A percentile compares a stretch with the other conserved stretches of the same genome.
Conservation (phyloP, 2,329 filamentous ascomycete genomes). For the Xylariaceae sp. region DNA sequence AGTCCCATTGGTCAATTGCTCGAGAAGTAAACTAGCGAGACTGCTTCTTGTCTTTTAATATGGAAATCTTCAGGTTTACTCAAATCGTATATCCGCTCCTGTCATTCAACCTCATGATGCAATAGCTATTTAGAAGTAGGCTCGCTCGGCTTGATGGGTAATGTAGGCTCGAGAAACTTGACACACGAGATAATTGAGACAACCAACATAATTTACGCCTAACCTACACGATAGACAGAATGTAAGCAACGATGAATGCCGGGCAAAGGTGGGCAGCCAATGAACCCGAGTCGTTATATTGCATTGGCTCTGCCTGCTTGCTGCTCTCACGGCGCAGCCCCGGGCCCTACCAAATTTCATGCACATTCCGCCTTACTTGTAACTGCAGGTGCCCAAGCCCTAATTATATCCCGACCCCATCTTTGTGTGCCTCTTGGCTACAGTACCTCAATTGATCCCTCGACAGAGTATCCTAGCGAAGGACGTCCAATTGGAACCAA, state of each 20-base stretch:
- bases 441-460: background rate
- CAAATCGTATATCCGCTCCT: too few relatives aligned
- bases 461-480: too few relatives aligned
- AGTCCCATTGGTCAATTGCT: conserved; percentile 26
- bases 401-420: conserved; percentile 1
- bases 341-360: conserved; percentile 11
- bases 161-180: too few relatives aligned
- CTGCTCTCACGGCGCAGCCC: conserved; percentile 3
- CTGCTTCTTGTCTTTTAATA: conserved; percentile 7
- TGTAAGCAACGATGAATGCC: background rate
- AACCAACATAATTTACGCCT: conserved; percentile 1
- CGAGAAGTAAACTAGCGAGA: too few relatives aligned
- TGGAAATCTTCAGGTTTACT: too few relatives aligned
- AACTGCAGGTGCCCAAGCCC: background rate
- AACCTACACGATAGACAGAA: conserved; percentile 1
- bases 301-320: conserved; percentile 7
- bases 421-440: conserved; percentile 4
- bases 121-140: too few relatives aligned
- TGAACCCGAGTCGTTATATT: conserved; percentile 3
- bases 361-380: conserved; percentile 12
- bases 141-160: too few relatives aligned
- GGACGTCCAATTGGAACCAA: too few relatives aligned
- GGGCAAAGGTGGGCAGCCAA: conserved; percentile 6
- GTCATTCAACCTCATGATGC: too few relatives aligned
- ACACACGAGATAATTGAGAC: too few relatives aligned